Evolutionary conservation across 2,329 filamentous ascomycete species (phyloP), one percentile per base, ranked within the genome.

Genomic region (Graphilbum sp.): DNA sequence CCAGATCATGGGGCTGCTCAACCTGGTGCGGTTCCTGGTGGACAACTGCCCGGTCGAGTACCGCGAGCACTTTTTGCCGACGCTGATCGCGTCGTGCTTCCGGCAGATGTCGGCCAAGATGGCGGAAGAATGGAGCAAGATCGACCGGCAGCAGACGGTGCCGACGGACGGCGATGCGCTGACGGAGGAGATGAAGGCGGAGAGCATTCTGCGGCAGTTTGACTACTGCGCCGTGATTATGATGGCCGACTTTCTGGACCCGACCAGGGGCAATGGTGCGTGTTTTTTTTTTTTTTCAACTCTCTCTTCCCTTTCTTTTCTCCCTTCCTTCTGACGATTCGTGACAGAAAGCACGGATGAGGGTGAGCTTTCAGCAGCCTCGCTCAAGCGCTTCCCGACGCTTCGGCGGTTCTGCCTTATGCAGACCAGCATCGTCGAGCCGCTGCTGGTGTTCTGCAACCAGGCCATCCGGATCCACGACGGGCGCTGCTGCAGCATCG

Each of bases 111-210:
- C 96, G 52, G 64, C 67, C 31, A 96, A 96, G 59, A 82, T 96
- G 45, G 81, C 75, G 25, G 66, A 71, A 0, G 88, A 96, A 54
- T 98, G 90, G 90, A 73, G 79, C 43, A 73, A 74, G 46, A 74
- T 95, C 41, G 72, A 77, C 52, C 61, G 69, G 45, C 62, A 73
- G 45, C 69, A 80, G 47, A 63, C 61, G 17, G 62, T 75, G 12
- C 69, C 71, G 32, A 69, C 77, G 2, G 77, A 77, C 4, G 77
- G 78, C 17, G 84, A 87, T 39, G 82, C 83, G 42, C 62, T 98
- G 38, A 83, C 82, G 1, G 86, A 95, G 47, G 90, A 98, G 60
- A 98, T 98, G 90, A 94, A 95, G 58, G 79, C 84, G 7, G 90
- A 98, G 56, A 96, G 88, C 52, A 92, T 98, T 23, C 63, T 98